These are phyloP conservation scores for Diospyros lotus DNA, from an alignment of 148 eudicot species.

Conservation along the genomic window DNA sequence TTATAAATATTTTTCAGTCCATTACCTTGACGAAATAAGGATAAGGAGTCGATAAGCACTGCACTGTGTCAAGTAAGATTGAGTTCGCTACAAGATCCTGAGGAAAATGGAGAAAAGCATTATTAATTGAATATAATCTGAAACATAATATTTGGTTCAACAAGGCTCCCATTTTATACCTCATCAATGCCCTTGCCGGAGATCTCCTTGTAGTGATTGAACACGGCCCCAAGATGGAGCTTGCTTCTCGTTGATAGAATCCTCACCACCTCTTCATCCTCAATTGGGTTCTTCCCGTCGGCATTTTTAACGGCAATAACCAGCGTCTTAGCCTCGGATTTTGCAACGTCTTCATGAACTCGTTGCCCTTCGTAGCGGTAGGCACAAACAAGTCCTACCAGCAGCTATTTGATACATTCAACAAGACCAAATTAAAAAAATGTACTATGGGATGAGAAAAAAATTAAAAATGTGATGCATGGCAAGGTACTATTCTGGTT, in stretches of 20 bases:
- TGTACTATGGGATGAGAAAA: not conserved
- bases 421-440: not conserved
- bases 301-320: slow-evolving; percentile 31
- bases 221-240: slow-evolving; percentile 49
- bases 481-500: too few species aligned
- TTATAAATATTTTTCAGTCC: not conserved
- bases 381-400: slow-evolving; percentile 68
- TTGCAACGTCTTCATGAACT: slow-evolving; percentile 49
- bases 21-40: slow-evolving; percentile 57
- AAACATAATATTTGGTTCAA: not conserved
- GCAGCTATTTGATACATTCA: slow-evolving; percentile 37
- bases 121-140: not conserved
- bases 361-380: slow-evolving; percentile 74
- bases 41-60: slow-evolving; percentile 51
- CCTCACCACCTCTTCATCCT: slow-evolving; percentile 56
- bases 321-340: slow-evolving; percentile 58
- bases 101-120: not conserved
- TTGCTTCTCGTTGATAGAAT: slow-evolving; percentile 76
- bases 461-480: too few species aligned
- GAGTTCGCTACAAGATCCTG: slow-evolving; percentile 45
- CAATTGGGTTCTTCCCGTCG: slow-evolving; percentile 22
- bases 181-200: slow-evolving; percentile 40
- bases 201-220: slow-evolving; percentile 57
- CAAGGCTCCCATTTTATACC: slow-evolving; percentile 26
- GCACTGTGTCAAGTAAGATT: slow-evolving; percentile 36